Evolutionary conservation across 176 grass and related monocot species (phyloP), one percentile per base, ranked within the genome.

Genomic region (Secale cereale): DNA sequence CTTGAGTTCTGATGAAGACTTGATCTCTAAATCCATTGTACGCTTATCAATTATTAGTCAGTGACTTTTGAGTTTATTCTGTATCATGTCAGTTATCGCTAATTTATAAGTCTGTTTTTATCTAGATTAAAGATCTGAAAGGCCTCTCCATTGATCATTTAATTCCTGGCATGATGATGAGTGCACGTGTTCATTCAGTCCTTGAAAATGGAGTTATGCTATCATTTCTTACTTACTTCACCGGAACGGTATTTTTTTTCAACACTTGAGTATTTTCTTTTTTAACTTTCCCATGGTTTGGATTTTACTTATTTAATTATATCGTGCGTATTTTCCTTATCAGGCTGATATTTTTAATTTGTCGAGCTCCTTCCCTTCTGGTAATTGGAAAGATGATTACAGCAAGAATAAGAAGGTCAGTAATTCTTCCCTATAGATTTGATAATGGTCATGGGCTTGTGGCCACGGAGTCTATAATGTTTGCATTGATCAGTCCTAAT

Each of bases 141-240:
- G 96, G 96, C 28, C 89, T 98, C 76, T 98, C 96, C 50, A 92
- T 98, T 84, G 96, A 98, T 56, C 87, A 93, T 89, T 84, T 98
- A 87, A 89, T 95, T 87, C 96, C 96, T 86, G 96, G 96, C 50
- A 98, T 98, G 93, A 90, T 95, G 93, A 76, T 98, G 78, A 95
- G 88, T 95, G 96, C 96, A 45, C 91, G 91, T 61, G 87, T 95
- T 75, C 83, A 86, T 87, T 94, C 96, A 70, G 70, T 89, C 56
- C 89, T 98, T 86, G 96, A 95, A 80, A 98, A 95, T 87, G 93
- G 96, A 48, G 59, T 98, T 43, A 94, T 98, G 93, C 32, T 98
- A 68, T 98, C 96, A 60, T 98, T 98, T 87, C 85, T 98, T 85
- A 95, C 89, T 70, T 98, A 95, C 90, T 98, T 98, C 83, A 95